Percentiles rank a stretch among this genome's conserved stretches.
These are phyloP conservation scores for Kodamaea sagamina DNA, from an alignment of 805 yeast genomes.

Conservation along the genomic window DNA sequence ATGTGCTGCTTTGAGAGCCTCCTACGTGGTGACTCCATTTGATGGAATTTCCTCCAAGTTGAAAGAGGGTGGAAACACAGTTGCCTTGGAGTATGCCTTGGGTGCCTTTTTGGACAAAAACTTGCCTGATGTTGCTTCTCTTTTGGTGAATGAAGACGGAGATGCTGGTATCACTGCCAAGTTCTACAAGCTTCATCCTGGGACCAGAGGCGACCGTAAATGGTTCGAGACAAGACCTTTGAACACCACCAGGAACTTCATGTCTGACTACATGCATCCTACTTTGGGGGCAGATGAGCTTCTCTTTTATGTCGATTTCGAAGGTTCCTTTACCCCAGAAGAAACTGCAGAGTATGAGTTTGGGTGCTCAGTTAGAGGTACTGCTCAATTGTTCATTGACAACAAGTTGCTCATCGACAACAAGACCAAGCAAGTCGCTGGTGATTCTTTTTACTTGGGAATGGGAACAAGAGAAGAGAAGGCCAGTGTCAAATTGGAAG, in stretches of 20 bases:
- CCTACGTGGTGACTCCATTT: slow-evolving; percentile 50
- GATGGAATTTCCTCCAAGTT: slow-evolving; percentile 44
- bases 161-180: slow-evolving; percentile 27
- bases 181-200: slow-evolving; percentile 29
- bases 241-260: slow-evolving; percentile 16
- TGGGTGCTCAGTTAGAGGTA: slow-evolving; percentile 55
- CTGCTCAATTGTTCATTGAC: slow-evolving; percentile 56
- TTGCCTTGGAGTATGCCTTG: slow-evolving; percentile 25
- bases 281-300: slow-evolving; percentile 18
- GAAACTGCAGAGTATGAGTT: slow-evolving; percentile 50
- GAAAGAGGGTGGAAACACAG: slow-evolving; percentile 24
- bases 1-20: slow-evolving; percentile 53
- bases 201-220: slow-evolving; percentile 15
- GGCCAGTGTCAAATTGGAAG: slow-evolving; percentile 38
- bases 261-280: slow-evolving; percentile 22
- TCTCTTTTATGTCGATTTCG: slow-evolving; percentile 46
- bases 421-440: slow-evolving; percentile 51
- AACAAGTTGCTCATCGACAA: slow-evolving; percentile 57
- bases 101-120: slow-evolving; percentile 37
- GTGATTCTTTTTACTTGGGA: slow-evolving; percentile 52
- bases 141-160: slow-evolving; percentile 24
- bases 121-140: slow-evolving; percentile 32
- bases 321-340: slow-evolving; percentile 48
- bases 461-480: slow-evolving; percentile 55
- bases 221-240: slow-evolving; percentile 28